Conservation (phyloP, 208 protist species). For the Leishmania aethiopica region DNA sequence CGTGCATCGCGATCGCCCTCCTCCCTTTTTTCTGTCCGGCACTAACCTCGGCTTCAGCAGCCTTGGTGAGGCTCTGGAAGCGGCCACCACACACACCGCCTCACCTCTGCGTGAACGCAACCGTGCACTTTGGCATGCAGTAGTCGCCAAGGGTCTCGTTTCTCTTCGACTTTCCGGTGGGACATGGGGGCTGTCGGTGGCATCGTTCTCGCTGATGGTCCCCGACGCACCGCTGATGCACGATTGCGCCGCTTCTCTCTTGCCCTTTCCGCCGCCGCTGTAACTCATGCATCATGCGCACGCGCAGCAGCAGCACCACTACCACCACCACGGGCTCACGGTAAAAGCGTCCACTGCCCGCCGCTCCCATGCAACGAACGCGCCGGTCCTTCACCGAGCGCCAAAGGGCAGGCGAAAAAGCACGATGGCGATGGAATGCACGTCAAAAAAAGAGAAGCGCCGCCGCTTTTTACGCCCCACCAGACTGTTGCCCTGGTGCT, state of each 20-base stretch:
- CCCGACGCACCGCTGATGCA: too few species aligned
- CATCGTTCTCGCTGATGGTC: not conserved
- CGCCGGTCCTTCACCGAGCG: not conserved
- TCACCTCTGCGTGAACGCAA: not conserved
- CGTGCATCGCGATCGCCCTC: not conserved
- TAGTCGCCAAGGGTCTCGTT: not conserved
- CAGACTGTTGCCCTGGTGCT: not conserved
- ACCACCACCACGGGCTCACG: not conserved
- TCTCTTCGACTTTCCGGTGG: not conserved
- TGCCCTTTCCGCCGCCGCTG: not conserved
- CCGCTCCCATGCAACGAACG: not conserved
- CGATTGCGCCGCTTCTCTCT: not conserved
- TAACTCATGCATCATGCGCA: not conserved
- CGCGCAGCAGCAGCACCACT: not conserved
- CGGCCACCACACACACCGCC: not conserved
- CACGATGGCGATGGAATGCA: not conserved
- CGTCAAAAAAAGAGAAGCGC: not conserved
- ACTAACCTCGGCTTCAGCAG: not conserved
- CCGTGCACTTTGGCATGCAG: not conserved
- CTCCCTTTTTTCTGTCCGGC: not conserved
- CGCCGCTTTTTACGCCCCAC: not conserved
- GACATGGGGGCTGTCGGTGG: not conserved
- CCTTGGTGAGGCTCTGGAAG: not conserved
- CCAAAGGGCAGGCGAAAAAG: conserved; percentile 6
- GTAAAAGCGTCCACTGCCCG: not conserved